Percentiles rank a stretch among this genome's conserved stretches.
phyloP scores from a whole-genome alignment of 1,139 yeast species.

The Saccharomyces hybrid region DNA sequence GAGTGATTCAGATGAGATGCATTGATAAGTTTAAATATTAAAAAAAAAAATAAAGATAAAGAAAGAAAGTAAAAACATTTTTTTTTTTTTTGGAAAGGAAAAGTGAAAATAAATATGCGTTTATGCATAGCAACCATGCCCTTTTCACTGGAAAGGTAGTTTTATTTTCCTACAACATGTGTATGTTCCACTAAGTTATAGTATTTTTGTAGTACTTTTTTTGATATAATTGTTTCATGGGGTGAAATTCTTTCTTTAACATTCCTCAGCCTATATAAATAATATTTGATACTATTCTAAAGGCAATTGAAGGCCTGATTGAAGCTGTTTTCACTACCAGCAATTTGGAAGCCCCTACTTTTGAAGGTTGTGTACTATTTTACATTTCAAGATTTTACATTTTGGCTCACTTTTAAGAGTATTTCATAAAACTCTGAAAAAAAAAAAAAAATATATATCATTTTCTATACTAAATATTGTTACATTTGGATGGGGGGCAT shows the following conservation, averaged over 20 bases:
- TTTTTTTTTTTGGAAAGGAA: not conserved
- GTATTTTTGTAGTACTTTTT: not conserved
- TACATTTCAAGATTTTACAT: no score
- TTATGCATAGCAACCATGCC: not conserved
- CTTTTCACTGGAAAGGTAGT: not conserved
- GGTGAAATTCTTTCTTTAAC: no score
- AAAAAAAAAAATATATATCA: not conserved
- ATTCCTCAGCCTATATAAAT: no score
- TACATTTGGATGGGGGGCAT: not conserved
- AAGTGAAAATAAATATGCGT: not conserved
- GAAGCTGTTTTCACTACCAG: no score
- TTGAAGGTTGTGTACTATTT: no score
- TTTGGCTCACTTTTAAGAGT: no score
- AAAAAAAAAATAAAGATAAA: not conserved
- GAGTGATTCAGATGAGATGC: conserved; percentile 26
- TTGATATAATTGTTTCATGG: no score
- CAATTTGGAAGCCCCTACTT: no score
- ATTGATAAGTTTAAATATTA: not conserved
- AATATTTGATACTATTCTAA: no score
- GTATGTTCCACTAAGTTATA: not conserved
- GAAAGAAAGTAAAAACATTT: not conserved
- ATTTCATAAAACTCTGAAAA: not conserved
- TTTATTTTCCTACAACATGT: not conserved
- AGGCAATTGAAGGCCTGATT: no score
- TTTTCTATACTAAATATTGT: not conserved